Percentiles rank a stretch among this genome's conserved stretches.
phyloP scores from a whole-genome alignment of 1,139 yeast species.

The Kluyveromyces marxianus region DNA sequence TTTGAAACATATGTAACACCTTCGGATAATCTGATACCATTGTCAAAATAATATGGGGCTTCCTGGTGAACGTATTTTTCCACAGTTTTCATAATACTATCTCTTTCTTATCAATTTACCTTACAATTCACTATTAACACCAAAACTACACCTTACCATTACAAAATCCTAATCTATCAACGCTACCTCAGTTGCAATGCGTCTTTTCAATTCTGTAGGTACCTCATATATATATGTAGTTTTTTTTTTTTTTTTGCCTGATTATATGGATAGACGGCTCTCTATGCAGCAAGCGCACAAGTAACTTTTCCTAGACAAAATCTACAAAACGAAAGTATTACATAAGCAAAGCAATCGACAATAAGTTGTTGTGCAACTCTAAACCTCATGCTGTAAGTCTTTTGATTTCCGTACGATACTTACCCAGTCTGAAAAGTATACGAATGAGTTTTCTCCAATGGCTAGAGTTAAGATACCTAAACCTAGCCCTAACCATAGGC shows the following conservation, averaged over 20 bases:
- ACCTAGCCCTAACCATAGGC: conserved; percentile 75
- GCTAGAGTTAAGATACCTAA: conserved; percentile 59
- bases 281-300: no score
- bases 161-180: no score
- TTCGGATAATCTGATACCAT: conserved; percentile 48
- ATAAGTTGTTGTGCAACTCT: background rate
- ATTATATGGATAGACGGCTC: no score
- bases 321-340: no score
- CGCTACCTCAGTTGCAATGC: no score
- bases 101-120: no score
- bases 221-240: no score
- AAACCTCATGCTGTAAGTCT: conserved; percentile 25
- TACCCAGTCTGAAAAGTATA: conserved; percentile 39
- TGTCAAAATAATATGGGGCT: conserved; percentile 26
- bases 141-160: background rate
- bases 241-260: no score
- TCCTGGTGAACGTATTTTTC: background rate
- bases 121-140: no score
- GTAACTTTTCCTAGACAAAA: no score
- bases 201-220: no score
- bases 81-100: background rate
- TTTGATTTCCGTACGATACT: conserved; percentile 33
- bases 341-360: background rate
- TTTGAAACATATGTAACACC: conserved; percentile 58
- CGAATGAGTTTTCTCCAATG: conserved; percentile 40